Conservation (phyloP, 2,329 filamentous ascomycete species). For the Metarhizium album region DNA sequence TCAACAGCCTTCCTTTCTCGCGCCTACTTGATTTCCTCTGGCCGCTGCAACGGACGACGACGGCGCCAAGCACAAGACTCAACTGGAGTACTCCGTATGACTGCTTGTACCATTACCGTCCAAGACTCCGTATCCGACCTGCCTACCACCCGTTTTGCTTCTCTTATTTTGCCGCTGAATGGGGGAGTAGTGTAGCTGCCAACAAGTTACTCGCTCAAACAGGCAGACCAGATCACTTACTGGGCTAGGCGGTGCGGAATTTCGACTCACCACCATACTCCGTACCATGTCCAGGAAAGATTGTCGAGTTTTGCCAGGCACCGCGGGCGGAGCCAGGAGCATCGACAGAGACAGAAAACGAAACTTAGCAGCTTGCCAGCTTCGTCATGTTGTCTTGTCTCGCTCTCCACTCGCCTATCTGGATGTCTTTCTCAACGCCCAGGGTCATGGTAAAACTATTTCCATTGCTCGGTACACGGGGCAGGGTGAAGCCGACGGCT, state of each 20-base stretch:
- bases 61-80: neutral
- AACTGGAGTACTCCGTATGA: no score
- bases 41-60: neutral
- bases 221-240: neutral
- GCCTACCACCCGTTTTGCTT: no score
- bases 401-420: neutral
- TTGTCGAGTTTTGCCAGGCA: no score
- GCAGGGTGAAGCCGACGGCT: neutral
- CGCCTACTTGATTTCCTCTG: neutral
- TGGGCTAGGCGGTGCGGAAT: neutral
- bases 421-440: neutral
- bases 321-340: neutral
- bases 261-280: no score
- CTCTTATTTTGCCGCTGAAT: no score
- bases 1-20: neutral
- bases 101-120: no score
- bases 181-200: no score
- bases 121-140: no score
- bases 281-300: no score
- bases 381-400: neutral
- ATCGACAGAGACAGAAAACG: no score
- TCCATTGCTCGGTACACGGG: neutral
- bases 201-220: no score
- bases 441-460: neutral
- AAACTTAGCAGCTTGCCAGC: no score